phyloP scores from a whole-genome alignment of 805 yeast species.

The Yamadazyma nakazawae region DNA sequence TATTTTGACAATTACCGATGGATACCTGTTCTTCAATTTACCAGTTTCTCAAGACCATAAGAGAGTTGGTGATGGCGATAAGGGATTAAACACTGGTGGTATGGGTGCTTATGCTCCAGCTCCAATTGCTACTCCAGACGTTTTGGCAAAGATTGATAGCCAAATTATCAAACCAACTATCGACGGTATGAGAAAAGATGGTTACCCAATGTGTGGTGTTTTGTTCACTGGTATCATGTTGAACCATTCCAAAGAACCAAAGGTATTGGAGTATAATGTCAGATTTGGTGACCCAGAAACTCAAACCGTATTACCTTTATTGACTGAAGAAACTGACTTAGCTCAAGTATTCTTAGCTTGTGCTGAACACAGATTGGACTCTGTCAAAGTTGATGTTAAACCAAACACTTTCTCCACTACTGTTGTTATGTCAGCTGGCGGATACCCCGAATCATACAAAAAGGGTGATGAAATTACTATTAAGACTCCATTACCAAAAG shows the following conservation, averaged over 20 bases:
- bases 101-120: conserved; percentile 99
- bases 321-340: conserved; percentile 81
- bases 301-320: conserved; percentile 88
- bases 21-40: conserved; percentile 82
- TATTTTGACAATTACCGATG: conserved; percentile 88
- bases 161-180: conserved; percentile 86
- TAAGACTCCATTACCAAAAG: conserved; percentile 41
- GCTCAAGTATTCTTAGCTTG: conserved; percentile 91
- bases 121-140: conserved; percentile 80
- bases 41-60: conserved; percentile 99
- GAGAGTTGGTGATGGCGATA: conserved; percentile 88
- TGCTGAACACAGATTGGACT: conserved; percentile 90
- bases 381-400: conserved; percentile 58
- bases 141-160: conserved; percentile 66
- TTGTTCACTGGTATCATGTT: conserved; percentile 94
- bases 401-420: conserved; percentile 72
- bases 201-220: conserved; percentile 93
- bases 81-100: conserved; percentile 97
- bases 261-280: conserved; percentile 94
- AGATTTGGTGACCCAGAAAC: conserved; percentile 99
- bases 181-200: conserved; percentile 94
- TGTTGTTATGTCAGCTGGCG: conserved; percentile 95
- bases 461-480: conserved; percentile 85
- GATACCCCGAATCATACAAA: conserved; percentile 84
- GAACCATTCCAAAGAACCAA: conserved; percentile 76